Base-by-base conservation (phyloP, 1,139 yeast species). In the Candida dubliniensis region DNA sequence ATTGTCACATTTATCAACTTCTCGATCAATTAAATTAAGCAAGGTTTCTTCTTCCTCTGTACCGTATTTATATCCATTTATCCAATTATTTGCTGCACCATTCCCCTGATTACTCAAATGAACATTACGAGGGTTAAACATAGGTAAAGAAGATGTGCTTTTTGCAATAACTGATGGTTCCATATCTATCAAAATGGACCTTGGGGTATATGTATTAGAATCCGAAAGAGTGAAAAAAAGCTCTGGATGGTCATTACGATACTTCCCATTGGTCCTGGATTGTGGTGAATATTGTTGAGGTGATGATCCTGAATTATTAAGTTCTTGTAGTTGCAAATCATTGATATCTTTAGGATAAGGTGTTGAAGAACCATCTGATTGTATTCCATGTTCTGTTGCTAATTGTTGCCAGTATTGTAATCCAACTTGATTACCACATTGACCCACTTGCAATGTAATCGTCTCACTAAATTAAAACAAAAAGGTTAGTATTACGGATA, bases 41-140 rank as follows among this genome's bases (percentile, higher is more conserved):
- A 93, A 69, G 18, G 81, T 83, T 43, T 90, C 97, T 44, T 79
- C 77, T 50, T 86, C 79, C 38, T 73, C 70, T 34, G 79, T 76
- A 0, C 95, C 98, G 48, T 86, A 84, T 32, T 79, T 76, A 60
- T 88, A 90, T 2, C 99, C 99, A 45, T 84, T 84, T 2, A 91
- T 87, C 98, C 98, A 93, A 52, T 89, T 89, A 63, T 93, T 93
- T 15, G 96, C 99, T 0, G 99, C 99, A 3, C 96, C 96, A 31
- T 84, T 78, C 2, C 96, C 96, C 23, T 82, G 82, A 15, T 84
- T 77, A 35, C 95, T 83, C 27, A 88, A 69, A 67, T 88, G 93
- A 9, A 88, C 70, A 58, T 88, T 90, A 53, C 95, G 78, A 0
- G 95, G 91, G 59, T 91, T 88, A 67, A 89, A 87, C 72, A 93